phyloP scores from a whole-genome alignment of 352 stramenopile species.

The Plasmopara viticola region DNA sequence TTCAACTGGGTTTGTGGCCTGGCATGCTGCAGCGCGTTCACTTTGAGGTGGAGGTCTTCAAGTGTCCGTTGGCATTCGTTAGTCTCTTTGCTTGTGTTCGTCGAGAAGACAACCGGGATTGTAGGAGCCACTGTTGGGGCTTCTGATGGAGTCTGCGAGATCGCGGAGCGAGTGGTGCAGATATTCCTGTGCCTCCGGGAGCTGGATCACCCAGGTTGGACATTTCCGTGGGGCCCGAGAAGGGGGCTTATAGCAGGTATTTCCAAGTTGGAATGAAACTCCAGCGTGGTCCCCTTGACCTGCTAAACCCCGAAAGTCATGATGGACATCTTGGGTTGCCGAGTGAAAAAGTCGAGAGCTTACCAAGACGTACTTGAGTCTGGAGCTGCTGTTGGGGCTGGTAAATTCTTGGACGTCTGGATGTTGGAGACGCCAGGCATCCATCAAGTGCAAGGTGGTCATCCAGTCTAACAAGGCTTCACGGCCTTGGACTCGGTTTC shows the following conservation, averaged over 20 bases:
- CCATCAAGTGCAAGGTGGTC: too few relatives aligned
- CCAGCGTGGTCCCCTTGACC: not conserved
- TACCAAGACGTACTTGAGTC: too few relatives aligned
- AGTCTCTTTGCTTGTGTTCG: not conserved
- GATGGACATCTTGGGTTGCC: not conserved
- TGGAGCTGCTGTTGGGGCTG: too few relatives aligned
- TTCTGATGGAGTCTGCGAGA: not conserved
- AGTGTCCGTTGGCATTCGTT: not conserved
- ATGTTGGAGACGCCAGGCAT: too few relatives aligned
- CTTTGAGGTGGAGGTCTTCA: not conserved
- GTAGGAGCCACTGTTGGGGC: not conserved
- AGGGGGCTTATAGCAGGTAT: not conserved
- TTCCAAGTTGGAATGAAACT: not conserved
- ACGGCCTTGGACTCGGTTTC: too few relatives aligned
- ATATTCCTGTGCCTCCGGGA: not conserved
- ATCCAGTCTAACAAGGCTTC: too few relatives aligned
- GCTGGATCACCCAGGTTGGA: not conserved
- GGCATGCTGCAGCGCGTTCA: not conserved
- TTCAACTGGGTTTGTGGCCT: not conserved
- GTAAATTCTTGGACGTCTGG: too few relatives aligned
- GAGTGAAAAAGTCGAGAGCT: not conserved
- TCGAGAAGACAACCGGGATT: not conserved
- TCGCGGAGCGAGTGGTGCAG: not conserved
- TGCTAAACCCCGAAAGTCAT: not conserved
- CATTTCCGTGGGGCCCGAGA: not conserved